A percentile compares a stretch with the other conserved stretches of the same genome.
Conservation (phyloP, 495 filamentous ascomycete genomes). For the Penicillium maclennaniae region DNA sequence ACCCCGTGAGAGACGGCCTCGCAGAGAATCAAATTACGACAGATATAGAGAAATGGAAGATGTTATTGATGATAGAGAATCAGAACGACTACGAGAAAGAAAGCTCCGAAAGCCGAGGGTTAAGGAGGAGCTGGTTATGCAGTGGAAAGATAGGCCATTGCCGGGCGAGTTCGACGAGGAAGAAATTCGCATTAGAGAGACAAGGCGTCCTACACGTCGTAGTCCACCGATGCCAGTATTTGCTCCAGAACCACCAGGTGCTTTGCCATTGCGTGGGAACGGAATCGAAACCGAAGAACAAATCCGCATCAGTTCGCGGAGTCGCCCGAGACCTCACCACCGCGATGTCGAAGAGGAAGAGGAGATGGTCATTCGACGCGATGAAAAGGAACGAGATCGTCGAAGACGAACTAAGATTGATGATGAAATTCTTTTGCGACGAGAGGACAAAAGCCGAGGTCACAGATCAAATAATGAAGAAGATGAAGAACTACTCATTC, state of each 20-base stretch:
- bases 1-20: background rate
- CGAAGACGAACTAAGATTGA: background rate
- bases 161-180: slow-evolving; percentile 13
- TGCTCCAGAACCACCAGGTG: slow-evolving; percentile 7
- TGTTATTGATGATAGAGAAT: slow-evolving; percentile 11
- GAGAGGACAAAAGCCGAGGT: background rate
- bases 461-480: background rate
- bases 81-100: background rate
- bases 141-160: slow-evolving; percentile 18
- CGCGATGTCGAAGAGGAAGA: slow-evolving; percentile 8
- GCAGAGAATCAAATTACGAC: background rate
- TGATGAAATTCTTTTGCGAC: background rate
- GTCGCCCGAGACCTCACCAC: slow-evolving; percentile 1
- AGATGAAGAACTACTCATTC: background rate
- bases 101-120: background rate
- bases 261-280: slow-evolving; percentile 6
- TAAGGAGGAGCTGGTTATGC: slow-evolving; percentile 14
- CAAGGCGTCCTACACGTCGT: slow-evolving; percentile 1
- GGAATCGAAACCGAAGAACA: slow-evolving; percentile 9
- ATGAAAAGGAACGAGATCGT: slow-evolving; percentile 18
- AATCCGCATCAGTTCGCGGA: slow-evolving; percentile 4
- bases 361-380: slow-evolving; percentile 7
- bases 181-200: slow-evolving; percentile 8
- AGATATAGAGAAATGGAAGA: background rate
- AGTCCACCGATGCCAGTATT: slow-evolving; percentile 6